phyloP scores from a whole-genome alignment of 2,329 filamentous ascomycete species.

The Cladosporium sp. region DNA sequence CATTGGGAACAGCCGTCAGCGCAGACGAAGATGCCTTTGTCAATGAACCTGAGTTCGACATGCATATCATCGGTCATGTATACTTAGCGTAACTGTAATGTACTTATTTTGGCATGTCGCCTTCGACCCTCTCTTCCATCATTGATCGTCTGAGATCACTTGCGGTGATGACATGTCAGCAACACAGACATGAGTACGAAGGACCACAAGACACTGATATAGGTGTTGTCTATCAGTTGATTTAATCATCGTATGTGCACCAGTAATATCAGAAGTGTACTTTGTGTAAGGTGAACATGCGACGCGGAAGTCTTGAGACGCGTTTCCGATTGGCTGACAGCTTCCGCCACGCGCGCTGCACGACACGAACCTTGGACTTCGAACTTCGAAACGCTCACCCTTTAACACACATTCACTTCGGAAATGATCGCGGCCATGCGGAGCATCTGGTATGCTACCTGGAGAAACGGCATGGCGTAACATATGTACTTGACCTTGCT shows the following conservation, averaged over 20 bases:
- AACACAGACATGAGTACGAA: not conserved
- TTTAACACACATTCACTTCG: not conserved
- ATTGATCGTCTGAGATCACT: not conserved
- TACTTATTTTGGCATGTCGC: too few species aligned
- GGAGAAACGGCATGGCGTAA: not conserved
- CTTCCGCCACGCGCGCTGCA: not conserved
- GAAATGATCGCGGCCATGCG: not conserved
- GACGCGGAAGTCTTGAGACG: not conserved
- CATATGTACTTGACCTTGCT: not conserved
- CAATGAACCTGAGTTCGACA: not conserved
- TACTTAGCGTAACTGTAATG: not conserved
- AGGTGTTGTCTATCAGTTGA: too few species aligned
- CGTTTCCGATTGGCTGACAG: not conserved
- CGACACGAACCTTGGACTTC: not conserved
- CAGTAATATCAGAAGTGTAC: too few species aligned
- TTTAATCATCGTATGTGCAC: not conserved
- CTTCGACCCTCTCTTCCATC: too few species aligned
- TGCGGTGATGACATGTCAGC: too few species aligned
- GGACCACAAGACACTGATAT: not conserved
- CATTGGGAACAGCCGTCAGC: not conserved
- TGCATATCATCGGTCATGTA: not conserved
- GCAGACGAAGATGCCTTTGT: not conserved
- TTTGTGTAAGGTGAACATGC: not conserved
- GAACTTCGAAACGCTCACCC: not conserved
- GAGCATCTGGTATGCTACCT: not conserved